A percentile compares a stretch with the other conserved stretches of the same genome.
These are phyloP conservation scores for Aspergillus pseudotamarii DNA, from an alignment of 2,329 filamentous ascomycete species.

Conservation along the genomic window DNA sequence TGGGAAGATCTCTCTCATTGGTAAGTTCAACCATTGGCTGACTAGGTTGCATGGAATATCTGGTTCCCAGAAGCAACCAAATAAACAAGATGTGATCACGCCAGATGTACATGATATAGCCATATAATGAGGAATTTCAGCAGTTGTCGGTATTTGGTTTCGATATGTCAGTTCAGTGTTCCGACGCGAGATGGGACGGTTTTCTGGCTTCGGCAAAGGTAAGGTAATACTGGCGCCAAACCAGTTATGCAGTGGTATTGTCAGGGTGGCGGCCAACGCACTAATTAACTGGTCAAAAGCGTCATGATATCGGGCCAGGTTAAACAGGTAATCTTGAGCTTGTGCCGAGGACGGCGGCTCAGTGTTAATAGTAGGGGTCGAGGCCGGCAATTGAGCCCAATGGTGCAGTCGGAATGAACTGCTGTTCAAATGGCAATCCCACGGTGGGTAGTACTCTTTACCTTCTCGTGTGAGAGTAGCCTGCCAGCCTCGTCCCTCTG, in stretches of 20 bases:
- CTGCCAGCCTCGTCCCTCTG: background rate
- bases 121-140: background rate
- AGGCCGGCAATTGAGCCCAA: background rate
- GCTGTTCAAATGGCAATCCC: background rate
- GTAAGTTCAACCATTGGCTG: background rate
- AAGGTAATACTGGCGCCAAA: background rate
- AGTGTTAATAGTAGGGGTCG: no score
- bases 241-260: background rate
- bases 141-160: background rate
- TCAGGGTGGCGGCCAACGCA: background rate
- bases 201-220: background rate
- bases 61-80: background rate
- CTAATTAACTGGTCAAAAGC: background rate
- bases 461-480: background rate
- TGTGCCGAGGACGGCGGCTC: background rate
- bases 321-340: background rate
- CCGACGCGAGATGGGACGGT: background rate
- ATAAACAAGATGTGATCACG: background rate
- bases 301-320: background rate
- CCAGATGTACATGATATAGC: background rate
- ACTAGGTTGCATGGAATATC: slow-evolving; percentile 1
- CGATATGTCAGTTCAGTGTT: background rate
- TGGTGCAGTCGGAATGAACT: background rate
- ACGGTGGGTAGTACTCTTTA: background rate
- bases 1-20: background rate